Percentiles rank a stretch among this genome's conserved stretches.
These are phyloP conservation scores for Ophiostoma australiae DNA, from an alignment of 2,329 filamentous ascomycete species.

Conservation along the genomic window DNA sequence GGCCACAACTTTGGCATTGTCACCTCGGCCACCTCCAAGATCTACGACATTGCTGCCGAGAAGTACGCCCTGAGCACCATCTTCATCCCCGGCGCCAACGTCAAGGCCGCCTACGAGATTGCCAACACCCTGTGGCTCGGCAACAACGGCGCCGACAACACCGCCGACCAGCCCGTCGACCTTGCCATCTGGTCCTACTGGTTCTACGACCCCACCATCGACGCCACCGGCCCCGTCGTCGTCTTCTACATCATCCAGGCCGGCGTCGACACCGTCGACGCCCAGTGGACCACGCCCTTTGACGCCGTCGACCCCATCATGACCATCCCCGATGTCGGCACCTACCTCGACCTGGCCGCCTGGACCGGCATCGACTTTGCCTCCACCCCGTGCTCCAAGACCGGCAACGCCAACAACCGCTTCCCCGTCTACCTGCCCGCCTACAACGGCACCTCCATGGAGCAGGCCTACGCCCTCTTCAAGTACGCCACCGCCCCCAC, in stretches of 20 bases:
- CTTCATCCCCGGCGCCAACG: conserved; percentile 42
- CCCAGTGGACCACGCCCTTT: conserved; percentile 37
- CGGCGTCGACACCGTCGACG: conserved; percentile 40
- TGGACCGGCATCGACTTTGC: conserved; percentile 41
- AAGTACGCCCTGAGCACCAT: conserved; percentile 40
- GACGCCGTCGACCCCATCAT: conserved; percentile 38
- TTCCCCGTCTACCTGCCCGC: conserved; percentile 43
- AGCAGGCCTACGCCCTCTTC: conserved; percentile 35
- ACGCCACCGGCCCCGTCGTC: conserved; percentile 41
- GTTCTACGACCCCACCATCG: conserved; percentile 39
- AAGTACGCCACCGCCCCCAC: conserved; percentile 27
- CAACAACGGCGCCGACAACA: conserved; percentile 32
- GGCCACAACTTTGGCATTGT: conserved; percentile 55
- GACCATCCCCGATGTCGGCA: conserved; percentile 31
- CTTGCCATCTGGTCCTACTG: conserved; percentile 50
- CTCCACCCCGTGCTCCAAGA: conserved; percentile 41
- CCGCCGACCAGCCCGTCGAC: conserved; percentile 36
- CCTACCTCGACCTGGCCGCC: conserved; percentile 42
- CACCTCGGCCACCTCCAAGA: conserved; percentile 43
- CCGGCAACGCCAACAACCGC: conserved; percentile 38
- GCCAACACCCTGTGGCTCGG: conserved; percentile 41
- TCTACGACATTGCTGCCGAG: conserved; percentile 40
- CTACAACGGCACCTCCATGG: conserved; percentile 36
- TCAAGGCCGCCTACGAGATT: conserved; percentile 42
- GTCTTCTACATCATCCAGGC: conserved; percentile 42